Base-by-base conservation (phyloP, 352 stramenopile species). In the Elongisporangium undulatum region DNA sequence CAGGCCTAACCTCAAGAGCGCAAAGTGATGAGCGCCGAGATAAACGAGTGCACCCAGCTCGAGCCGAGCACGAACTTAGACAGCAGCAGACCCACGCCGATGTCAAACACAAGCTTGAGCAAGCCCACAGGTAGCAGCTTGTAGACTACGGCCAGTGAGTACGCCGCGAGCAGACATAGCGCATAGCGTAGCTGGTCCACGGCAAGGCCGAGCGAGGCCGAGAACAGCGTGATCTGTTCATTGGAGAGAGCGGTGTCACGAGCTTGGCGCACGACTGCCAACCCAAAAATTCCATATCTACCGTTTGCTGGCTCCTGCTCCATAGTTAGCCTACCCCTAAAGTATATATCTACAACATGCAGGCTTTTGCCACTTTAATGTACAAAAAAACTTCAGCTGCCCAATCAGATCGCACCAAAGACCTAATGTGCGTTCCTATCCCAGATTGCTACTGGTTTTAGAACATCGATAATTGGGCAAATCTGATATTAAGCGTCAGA, bases 21-120 rank as follows among this genome's bases (percentile, higher is more conserved):
- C 58, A 71, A 99, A 22, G 91, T 96, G 19, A 97, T 58, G 6
- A 94, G 58, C 2, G 89, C 85, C 59, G 92, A 94, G 49, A 98
- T 69, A 22, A 99, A 79, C 55, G 97, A 97, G 73, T 98, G 95
- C 48, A 99, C 87, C 95, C 96, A 99, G n/a, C 82, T 74, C 0
- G 79, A 75, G 45, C 92, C 92, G 63, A 96, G 76, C 13, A 97
- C 96, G 66, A 97, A 98, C 69, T 99, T 94, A 16, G 97, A 89
- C 21, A 98, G 81, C 54, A 87, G 94, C 10, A 97, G 76, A 45
- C 96, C 96, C 20, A 98, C 75, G 21, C 92, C 53, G 45, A 98
- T 89, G 61, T 95, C 91, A 65, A 98, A 95, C 9, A 93, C n/a
- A 64, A 98, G 94, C 77, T 98, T 98, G 34, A 87, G 58, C 22